Evolutionary conservation across 495 filamentous ascomycete species (phyloP).

Genomic region (Talaromyces trachyspermus): DNA sequence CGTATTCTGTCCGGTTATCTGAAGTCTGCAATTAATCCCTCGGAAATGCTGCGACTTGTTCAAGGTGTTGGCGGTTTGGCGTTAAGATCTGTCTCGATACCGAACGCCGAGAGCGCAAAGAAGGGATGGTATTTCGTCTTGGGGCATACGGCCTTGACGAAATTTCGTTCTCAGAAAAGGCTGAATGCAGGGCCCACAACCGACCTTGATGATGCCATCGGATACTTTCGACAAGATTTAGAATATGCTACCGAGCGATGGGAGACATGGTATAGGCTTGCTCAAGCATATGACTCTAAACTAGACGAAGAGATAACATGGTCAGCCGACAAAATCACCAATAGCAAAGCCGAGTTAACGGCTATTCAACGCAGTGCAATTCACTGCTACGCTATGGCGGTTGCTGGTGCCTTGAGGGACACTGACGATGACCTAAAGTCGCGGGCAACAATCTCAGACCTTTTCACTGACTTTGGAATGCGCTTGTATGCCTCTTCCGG

Average conservation of each 20-base stretch:
- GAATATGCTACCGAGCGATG: constrained; percentile 79
- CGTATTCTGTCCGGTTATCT: constrained; percentile 69
- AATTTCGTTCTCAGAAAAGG: constrained; percentile 79
- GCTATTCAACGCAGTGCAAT: constrained; percentile 75
- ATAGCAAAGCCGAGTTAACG: constrained; percentile 65
- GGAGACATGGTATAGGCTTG: constrained; percentile 95
- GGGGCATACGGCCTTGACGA: constrained; percentile 79
- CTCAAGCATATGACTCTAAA: constrained; percentile 84
- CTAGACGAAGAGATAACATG: constrained; percentile 88
- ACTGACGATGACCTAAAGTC: constrained; percentile 57
- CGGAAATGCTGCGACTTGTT: constrained; percentile 69
- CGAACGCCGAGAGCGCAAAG: constrained; percentile 56
- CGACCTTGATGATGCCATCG: constrained; percentile 76
- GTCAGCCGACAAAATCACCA: constrained; percentile 95
- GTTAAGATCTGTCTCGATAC: constrained; percentile 39
- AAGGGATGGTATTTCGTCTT: constrained; percentile 91
- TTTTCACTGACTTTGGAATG: constrained; percentile 85
- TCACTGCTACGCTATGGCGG: constrained; percentile 87
- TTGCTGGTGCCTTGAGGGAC: constrained; percentile 61
- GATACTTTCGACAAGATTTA: constrained; percentile 76
- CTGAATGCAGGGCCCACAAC: constrained; percentile 69
- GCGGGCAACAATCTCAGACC: constrained; percentile 61
- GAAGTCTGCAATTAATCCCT: constrained; percentile 71
- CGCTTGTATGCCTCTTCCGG: constrained; percentile 84
- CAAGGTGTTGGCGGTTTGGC: constrained; percentile 64